Evolutionary conservation across 2,329 filamentous ascomycete genomes (phyloP).

Genomic region (Ilyonectria sp.): DNA sequence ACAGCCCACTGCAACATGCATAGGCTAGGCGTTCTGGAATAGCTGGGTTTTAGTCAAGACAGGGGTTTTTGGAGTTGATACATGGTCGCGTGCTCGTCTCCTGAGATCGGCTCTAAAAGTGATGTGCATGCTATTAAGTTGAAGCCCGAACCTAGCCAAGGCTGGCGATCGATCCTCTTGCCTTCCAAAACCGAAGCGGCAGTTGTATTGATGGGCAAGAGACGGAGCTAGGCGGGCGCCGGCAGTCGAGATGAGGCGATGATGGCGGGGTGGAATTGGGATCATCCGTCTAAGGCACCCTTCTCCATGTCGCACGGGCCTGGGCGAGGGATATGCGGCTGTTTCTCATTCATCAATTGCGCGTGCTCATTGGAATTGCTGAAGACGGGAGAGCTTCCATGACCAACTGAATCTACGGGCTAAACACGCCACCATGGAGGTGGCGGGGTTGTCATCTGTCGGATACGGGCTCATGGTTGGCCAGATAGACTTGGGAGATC

Average conservation of each 20-base stretch:
- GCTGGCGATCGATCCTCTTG: constrained; percentile 8
- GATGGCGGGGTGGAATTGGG: constrained; percentile 40
- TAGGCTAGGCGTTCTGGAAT: constrained; percentile 48
- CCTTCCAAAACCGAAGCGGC: neutral
- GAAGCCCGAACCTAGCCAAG: neutral
- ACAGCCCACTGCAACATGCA: constrained; percentile 44
- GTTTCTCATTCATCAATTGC: constrained; percentile 19
- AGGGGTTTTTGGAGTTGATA: constrained; percentile 7
- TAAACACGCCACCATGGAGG: constrained; percentile 4
- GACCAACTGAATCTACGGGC: neutral
- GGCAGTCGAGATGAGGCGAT: constrained; percentile 17
- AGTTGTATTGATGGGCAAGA: too few relatives aligned
- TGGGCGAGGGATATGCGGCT: constrained; percentile 12
- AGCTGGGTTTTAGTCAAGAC: constrained; percentile 34
- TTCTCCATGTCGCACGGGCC: constrained; percentile 18
- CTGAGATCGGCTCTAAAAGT: neutral
- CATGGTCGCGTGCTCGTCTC: constrained; percentile 19
- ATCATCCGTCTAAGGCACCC: constrained; percentile 37
- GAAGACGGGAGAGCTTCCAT: neutral
- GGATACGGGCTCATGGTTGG: constrained; percentile 11
- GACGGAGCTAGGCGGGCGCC: neutral
- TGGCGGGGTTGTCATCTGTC: neutral
- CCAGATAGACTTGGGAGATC: constrained; percentile 4
- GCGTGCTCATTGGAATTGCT: constrained; percentile 8
- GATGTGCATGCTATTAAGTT: constrained; percentile 10